A percentile compares a stretch with the other conserved stretches of the same genome.
phyloP scores from a whole-genome alignment of 2,329 filamentous ascomycete species.

The Nigrospora oryzae region DNA sequence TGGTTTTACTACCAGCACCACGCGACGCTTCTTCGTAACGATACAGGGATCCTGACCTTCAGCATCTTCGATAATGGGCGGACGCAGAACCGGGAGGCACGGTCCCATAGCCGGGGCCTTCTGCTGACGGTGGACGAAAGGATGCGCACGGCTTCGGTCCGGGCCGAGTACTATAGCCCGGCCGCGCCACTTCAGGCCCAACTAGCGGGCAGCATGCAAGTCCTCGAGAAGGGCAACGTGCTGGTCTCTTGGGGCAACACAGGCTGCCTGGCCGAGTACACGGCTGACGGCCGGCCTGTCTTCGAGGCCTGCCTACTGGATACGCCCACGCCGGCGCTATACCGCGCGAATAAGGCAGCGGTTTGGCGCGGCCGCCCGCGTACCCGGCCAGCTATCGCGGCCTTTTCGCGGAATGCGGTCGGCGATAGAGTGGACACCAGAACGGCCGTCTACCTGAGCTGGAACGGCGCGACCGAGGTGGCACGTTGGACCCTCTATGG shows the following conservation, averaged over 20 bases:
- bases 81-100: conserved; percentile 22
- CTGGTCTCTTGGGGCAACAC: conserved; percentile 33
- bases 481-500: conserved; percentile 29
- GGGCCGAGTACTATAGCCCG: conserved; percentile 27
- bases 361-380: conserved; percentile 15
- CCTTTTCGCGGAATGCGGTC: conserved; percentile 11
- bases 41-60: conserved; percentile 13
- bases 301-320: conserved; percentile 12
- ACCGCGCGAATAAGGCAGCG: conserved; percentile 18
- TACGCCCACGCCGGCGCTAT: conserved; percentile 11
- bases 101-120: conserved; percentile 13
- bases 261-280: conserved; percentile 16
- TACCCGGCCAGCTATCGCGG: conserved; percentile 6
- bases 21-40: conserved; percentile 31
- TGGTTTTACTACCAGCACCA: conserved; percentile 44
- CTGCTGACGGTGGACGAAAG: conserved; percentile 24
- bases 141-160: conserved; percentile 23
- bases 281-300: conserved; percentile 11
- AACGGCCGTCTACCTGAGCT: conserved; percentile 26
- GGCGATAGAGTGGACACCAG: neutral
- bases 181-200: conserved; percentile 24
- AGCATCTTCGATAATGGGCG: conserved; percentile 33
- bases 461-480: conserved; percentile 25
- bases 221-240: conserved; percentile 30
- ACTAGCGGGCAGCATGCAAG: conserved; percentile 34